Percentiles rank a stretch among this genome's conserved stretches.
These are phyloP conservation scores for Amaranthus cruentus DNA, from an alignment of 148 eudicot species.

Conservation along the genomic window DNA sequence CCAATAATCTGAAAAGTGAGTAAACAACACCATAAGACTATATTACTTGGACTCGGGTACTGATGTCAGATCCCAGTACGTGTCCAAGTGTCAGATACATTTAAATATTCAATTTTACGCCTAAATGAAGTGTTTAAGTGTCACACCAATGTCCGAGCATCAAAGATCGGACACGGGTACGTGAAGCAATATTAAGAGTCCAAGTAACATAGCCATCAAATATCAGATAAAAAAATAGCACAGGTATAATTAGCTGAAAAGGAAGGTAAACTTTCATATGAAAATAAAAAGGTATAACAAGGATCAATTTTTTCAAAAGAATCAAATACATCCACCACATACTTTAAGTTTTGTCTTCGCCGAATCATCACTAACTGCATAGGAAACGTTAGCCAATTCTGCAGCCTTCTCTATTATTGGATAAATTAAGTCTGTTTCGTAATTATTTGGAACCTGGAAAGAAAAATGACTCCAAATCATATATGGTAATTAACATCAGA, in stretches of 20 bases:
- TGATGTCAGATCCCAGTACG: no score
- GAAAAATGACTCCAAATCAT: slow-evolving; percentile 18
- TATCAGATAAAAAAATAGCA: no score
- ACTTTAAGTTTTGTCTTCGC: slow-evolving; percentile 82
- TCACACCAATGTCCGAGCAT: no score
- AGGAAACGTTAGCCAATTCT: slow-evolving; percentile 72
- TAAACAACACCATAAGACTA: not conserved
- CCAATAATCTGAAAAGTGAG: slow-evolving; percentile 64
- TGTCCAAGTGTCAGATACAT: no score
- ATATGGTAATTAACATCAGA: not conserved
- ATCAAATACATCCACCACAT: slow-evolving; percentile 20
- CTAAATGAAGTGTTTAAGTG: no score
- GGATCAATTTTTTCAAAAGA: not conserved
- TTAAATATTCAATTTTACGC: no score
- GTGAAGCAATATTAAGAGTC: no score
- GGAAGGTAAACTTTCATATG: not conserved
- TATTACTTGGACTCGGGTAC: no score
- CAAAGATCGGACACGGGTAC: no score
- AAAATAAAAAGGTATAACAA: not conserved
- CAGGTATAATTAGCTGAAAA: no score
- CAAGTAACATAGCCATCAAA: no score
- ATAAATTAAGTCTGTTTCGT: slow-evolving; percentile 85
- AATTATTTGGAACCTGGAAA: slow-evolving; percentile 91
- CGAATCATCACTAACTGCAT: slow-evolving; percentile 61
- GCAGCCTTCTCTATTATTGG: slow-evolving; percentile 89